Base-by-base conservation (phyloP, 371 early-diverging fungal species). In the Batrachochytrium dendrobatidis region DNA sequence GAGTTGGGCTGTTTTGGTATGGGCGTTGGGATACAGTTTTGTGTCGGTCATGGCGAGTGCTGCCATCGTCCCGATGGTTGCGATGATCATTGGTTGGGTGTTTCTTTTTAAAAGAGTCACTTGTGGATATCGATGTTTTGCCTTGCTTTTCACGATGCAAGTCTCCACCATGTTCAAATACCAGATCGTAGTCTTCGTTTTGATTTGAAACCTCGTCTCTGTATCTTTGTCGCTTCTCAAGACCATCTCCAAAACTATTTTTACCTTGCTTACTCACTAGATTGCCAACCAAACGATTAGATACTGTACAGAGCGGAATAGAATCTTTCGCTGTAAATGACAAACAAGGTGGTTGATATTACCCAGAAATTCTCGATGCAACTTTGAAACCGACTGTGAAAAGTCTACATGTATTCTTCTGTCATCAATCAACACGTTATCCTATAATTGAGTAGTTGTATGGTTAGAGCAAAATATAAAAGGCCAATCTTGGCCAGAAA, bases 321-420 rank as follows among this genome's bases (percentile, higher is more conserved):
- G n/a, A n/a, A n/a, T n/a, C n/a, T n/a, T n/a, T n/a, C n/a, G n/a
- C n/a, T n/a, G n/a, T n/a, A n/a, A n/a, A n/a, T n/a, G n/a, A n/a
- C n/a, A n/a, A n/a, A n/a, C n/a, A n/a, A n/a, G n/a, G n/a, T n/a
- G n/a, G n/a, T n/a, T n/a, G n/a, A 51, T 52, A 65, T 55, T 62
- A 70, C 66, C 34, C 56, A 70, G 30, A 35, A 69, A 69, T 30
- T 69, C 71, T 24, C 55, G 22, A 63, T 89, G 89, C 20, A 94
- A 73, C 55, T 89, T 89, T 34, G 88, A 85, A 0, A 97, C 98
- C 29, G 89, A 89, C 75, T 98, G 98, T 22, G 96, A 95, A 66
- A 98, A 98, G 69, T 98, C 98, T 17, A 98, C 95, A 66, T 93
- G 91, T 39, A 98, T 95, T 34, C 98, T 77, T 1, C 95, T 86